Evolutionary conservation across 768 basidiomycete genomes (phyloP).

Genomic region (Trametes sanguinea): DNA sequence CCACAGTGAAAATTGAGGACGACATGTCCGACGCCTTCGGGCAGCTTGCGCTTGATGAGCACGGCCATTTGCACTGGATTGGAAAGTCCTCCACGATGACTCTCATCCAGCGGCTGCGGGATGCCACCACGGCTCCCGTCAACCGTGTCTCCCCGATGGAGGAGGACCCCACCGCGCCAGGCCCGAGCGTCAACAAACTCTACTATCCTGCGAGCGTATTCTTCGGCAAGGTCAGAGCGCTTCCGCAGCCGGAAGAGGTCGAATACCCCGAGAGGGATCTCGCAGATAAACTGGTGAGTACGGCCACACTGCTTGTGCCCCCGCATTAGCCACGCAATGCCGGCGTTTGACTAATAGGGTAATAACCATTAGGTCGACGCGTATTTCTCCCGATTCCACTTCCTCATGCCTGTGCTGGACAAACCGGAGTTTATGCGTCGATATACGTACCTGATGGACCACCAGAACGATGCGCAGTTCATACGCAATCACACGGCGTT

Average conservation of each 20-base stretch:
- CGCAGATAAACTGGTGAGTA: slow-evolving; percentile 80
- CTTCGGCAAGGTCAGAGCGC: slow-evolving; percentile 81
- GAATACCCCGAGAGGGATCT: slow-evolving; percentile 85
- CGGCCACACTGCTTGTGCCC: not conserved
- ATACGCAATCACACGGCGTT: slow-evolving; percentile 71
- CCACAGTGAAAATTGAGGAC: slow-evolving; percentile 59
- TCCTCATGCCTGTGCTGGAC: slow-evolving; percentile 84
- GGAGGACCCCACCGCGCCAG: slow-evolving; percentile 77
- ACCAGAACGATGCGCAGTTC: slow-evolving; percentile 50
- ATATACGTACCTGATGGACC: slow-evolving; percentile 77
- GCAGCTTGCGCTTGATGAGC: slow-evolving; percentile 85
- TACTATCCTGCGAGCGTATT: slow-evolving; percentile 89
- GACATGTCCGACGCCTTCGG: slow-evolving; percentile 86
- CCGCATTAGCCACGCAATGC: slow-evolving; percentile 2
- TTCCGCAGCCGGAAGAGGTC: slow-evolving; percentile 83
- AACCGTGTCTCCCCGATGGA: slow-evolving; percentile 83
- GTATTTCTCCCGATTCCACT: slow-evolving; percentile 87
- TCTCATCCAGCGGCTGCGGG: slow-evolving; percentile 83
- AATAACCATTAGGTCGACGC: slow-evolving; percentile 65
- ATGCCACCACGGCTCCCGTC: slow-evolving; percentile 70
- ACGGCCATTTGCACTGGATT: slow-evolving; percentile 91
- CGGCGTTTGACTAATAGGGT: slow-evolving; percentile 1
- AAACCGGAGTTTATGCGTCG: slow-evolving; percentile 78
- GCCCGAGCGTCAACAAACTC: slow-evolving; percentile 79
- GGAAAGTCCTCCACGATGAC: slow-evolving; percentile 93